These are phyloP conservation scores for Gossypium longicalyx DNA, from an alignment of 345 rosid species.

Conservation along the genomic window DNA sequence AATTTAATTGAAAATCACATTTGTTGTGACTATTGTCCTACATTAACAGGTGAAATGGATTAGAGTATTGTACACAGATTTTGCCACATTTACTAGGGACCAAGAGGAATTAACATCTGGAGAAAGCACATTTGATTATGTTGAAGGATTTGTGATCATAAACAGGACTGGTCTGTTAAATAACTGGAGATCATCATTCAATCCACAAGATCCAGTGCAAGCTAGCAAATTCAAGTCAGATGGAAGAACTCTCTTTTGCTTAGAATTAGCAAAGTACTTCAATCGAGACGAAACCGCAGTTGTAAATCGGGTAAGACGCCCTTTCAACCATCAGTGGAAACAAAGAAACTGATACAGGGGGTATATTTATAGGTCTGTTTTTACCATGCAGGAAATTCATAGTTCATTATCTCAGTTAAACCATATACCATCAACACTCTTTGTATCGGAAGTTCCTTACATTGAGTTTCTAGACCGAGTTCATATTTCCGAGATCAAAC, in stretches of 20 bases:
- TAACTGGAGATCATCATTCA: constrained; percentile 83
- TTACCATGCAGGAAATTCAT: constrained; percentile 58
- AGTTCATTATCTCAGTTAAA: constrained; percentile 50
- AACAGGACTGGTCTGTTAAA: constrained; percentile 79
- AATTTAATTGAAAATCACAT: neutral
- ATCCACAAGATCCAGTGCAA: constrained; percentile 67
- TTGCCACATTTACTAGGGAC: constrained; percentile 60
- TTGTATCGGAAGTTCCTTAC: constrained; percentile 68
- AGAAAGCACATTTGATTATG: constrained; percentile 57
- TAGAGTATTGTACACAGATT: constrained; percentile 80
- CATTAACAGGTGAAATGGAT: constrained; percentile 87
- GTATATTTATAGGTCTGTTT: constrained; percentile 10
- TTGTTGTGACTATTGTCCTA: constrained; percentile 16
- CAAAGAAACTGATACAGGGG: no score
- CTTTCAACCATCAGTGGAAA: constrained; percentile 8
- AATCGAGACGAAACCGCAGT: constrained; percentile 32
- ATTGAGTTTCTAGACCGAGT: constrained; percentile 86
- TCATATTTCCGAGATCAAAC: constrained; percentile 75
- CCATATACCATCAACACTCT: constrained; percentile 69
- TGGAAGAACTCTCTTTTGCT: constrained; percentile 73
- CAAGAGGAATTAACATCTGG: constrained; percentile 69
- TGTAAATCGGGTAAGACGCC: constrained; percentile 48
- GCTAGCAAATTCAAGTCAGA: constrained; percentile 76
- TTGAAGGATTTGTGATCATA: constrained; percentile 89
- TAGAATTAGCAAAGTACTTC: constrained; percentile 84